Conservation (phyloP, 2,329 filamentous ascomycete species). For the Metarhizium rileyi region DNA sequence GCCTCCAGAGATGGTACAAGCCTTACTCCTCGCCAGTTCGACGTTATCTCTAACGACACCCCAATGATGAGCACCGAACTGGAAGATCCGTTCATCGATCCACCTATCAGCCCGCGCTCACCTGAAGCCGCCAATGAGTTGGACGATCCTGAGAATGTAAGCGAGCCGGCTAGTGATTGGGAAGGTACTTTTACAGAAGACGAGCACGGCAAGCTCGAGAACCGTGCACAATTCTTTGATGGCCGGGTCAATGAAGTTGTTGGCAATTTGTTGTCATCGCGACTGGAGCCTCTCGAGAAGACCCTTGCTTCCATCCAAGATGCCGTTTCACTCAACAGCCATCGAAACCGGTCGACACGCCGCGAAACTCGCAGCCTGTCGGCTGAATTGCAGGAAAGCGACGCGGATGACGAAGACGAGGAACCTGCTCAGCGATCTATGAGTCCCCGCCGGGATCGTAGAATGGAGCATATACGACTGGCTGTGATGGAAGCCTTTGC, state of each 20-base stretch:
- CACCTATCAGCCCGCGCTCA: slow-evolving; percentile 34
- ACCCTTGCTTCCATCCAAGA: slow-evolving; percentile 68
- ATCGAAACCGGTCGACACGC: slow-evolving; percentile 44
- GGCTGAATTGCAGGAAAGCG: slow-evolving; percentile 66
- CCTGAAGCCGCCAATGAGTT: slow-evolving; percentile 41
- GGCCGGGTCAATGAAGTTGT: slow-evolving; percentile 81
- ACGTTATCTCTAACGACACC: slow-evolving; percentile 33
- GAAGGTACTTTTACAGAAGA: slow-evolving; percentile 74
- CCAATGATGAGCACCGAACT: slow-evolving; percentile 43
- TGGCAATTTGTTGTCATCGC: slow-evolving; percentile 63
- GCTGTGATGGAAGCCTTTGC: slow-evolving; percentile 66
- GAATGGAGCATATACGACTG: slow-evolving; percentile 69
- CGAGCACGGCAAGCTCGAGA: slow-evolving; percentile 74
- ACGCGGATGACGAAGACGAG: slow-evolving; percentile 91
- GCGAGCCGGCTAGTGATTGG: slow-evolving; percentile 76
- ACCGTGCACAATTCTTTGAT: slow-evolving; percentile 81
- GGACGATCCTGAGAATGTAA: slow-evolving; percentile 31
- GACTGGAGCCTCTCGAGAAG: slow-evolving; percentile 72
- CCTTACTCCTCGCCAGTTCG: slow-evolving; percentile 54
- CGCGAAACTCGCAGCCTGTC: slow-evolving; percentile 57
- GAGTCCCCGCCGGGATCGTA: slow-evolving; percentile 71
- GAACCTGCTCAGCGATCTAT: slow-evolving; percentile 58
- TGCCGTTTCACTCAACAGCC: slow-evolving; percentile 49
- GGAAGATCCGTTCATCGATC: slow-evolving; percentile 54
- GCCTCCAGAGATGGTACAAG: slow-evolving; percentile 63